Conservation (phyloP, 2,329 filamentous ascomycete species). For the Dothistroma septosporum region DNA sequence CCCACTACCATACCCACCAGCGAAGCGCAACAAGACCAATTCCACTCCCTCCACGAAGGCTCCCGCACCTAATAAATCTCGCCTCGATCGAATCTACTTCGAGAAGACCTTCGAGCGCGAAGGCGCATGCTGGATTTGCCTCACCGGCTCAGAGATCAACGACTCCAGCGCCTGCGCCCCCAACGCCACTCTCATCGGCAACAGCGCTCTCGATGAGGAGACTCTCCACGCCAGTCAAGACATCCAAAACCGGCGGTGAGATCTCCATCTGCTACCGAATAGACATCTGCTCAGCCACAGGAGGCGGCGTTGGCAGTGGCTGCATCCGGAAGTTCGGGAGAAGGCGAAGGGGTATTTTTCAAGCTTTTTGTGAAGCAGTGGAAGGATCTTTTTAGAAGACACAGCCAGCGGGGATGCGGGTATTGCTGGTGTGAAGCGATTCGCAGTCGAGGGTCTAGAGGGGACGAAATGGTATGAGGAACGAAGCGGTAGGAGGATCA, state of each 20-base stretch:
- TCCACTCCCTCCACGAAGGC: conserved; percentile 2
- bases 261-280: background rate
- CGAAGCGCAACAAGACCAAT: background rate
- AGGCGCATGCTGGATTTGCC: background rate
- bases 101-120: conserved; percentile 4
- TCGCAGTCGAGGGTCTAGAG: background rate
- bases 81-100: conserved; percentile 2
- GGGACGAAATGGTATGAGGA: background rate
- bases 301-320: too few relatives aligned
- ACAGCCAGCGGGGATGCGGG: background rate
- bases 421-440: background rate
- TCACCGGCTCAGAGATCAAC: conserved; percentile 1
- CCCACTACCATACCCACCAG: background rate
- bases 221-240: background rate
- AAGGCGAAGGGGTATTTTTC: background rate
- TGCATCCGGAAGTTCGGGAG: background rate
- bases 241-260: background rate
- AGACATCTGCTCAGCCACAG: background rate
- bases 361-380: background rate
- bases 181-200: background rate
- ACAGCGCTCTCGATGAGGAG: background rate
- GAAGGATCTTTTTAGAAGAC: background rate
- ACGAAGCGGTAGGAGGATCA: background rate
- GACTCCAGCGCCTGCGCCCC: background rate
- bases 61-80: background rate